A percentile compares a stretch with the other conserved stretches of the same genome.
phyloP scores from a whole-genome alignment of 176 grass and related monocot genomes.

The Musa beccarii region DNA sequence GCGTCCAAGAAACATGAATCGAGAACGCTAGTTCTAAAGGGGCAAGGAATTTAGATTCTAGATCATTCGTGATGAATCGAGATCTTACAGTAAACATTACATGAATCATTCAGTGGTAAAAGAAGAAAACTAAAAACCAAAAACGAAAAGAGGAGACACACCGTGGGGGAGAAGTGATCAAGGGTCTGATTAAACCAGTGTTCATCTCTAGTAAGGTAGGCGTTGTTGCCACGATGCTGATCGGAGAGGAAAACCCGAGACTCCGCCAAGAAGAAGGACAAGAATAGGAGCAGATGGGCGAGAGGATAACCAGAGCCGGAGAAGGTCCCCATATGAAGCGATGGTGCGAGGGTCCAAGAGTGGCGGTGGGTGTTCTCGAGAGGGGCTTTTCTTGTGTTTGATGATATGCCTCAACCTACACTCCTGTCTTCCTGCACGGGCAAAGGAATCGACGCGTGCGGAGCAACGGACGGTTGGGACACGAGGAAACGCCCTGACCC shows the following conservation, averaged over 20 bases:
- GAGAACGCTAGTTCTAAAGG: neutral
- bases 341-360: no score
- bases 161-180: conserved; percentile 89
- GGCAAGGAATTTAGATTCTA: neutral
- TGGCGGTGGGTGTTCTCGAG: no score
- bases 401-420: no score
- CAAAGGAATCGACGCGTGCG: no score
- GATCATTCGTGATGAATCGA: neutral
- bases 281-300: neutral
- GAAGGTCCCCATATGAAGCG: conserved; percentile 19
- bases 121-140: neutral
- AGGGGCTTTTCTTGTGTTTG: no score
- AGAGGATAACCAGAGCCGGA: conserved; percentile 6
- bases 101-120: neutral
- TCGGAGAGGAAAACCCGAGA: conserved; percentile 36
- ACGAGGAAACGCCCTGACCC: no score
- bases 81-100: no score
- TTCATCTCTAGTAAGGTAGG: conserved; percentile 67
- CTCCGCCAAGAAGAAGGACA: conserved; percentile 25
- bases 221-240: conserved; percentile 17
- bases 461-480: no score
- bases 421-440: no score
- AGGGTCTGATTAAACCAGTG: conserved; percentile 80
- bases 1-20: neutral
- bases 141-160: conserved; percentile 16